A percentile compares a stretch with the other conserved stretches of the same genome.
These are phyloP conservation scores for Andrographis paniculata DNA, from an alignment of 305 asterid genomes.

Conservation along the genomic window DNA sequence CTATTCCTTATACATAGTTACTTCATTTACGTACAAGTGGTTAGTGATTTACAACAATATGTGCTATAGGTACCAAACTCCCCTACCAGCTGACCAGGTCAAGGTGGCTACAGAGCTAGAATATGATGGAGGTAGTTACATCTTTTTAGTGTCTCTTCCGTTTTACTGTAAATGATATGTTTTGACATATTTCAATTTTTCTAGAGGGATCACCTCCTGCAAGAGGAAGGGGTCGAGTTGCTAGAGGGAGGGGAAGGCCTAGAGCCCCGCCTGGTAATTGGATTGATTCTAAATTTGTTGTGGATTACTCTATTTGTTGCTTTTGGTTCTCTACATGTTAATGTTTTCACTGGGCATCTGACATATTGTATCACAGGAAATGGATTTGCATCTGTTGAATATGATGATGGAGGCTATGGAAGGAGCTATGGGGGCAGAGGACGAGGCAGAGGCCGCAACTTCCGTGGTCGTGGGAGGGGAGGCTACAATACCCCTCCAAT, in stretches of 20 bases:
- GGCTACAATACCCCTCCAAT: slow-evolving; percentile 47
- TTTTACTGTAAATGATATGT: background rate
- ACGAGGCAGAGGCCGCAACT: slow-evolving; percentile 61
- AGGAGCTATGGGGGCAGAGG: slow-evolving; percentile 65
- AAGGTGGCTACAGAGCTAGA: slow-evolving; percentile 52
- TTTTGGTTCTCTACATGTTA: background rate
- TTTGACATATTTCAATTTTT: slow-evolving; percentile 9
- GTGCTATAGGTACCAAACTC: slow-evolving; percentile 65
- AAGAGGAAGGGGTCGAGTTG: slow-evolving; percentile 70
- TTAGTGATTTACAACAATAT: background rate
- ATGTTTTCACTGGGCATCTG: background rate
- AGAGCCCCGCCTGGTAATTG: slow-evolving; percentile 46
- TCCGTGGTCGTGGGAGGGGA: slow-evolving; percentile 72
- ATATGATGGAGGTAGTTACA: slow-evolving; percentile 60
- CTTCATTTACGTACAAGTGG: background rate
- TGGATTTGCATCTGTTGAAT: slow-evolving; percentile 42
- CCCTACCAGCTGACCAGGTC: slow-evolving; percentile 85
- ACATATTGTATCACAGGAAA: slow-evolving; percentile 35
- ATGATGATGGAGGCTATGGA: slow-evolving; percentile 75
- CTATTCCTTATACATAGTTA: background rate
- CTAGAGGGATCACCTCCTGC: slow-evolving; percentile 66
- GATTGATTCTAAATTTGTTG: background rate
- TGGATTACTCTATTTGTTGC: background rate
- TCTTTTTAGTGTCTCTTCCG: slow-evolving; percentile 6
- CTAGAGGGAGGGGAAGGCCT: slow-evolving; percentile 78